Evolutionary conservation across 768 basidiomycete species (phyloP).

Genomic region (Pisolithus microcarpus): DNA sequence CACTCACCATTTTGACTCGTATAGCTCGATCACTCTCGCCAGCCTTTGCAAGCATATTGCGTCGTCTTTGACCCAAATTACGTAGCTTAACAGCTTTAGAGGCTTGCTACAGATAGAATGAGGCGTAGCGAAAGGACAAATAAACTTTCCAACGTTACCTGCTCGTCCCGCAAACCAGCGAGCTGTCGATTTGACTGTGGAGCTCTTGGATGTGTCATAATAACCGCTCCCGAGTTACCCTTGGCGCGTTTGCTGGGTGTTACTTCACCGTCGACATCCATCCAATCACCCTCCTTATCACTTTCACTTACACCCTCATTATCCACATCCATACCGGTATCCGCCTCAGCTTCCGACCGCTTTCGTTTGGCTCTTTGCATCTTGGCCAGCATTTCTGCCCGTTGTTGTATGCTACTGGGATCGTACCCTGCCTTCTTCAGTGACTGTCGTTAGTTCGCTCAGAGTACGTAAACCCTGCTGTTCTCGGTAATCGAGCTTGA

Average conservation of each 20-base stretch:
- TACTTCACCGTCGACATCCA: slow-evolving; percentile 49
- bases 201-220: slow-evolving; percentile 41
- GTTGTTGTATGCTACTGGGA: slow-evolving; percentile 78
- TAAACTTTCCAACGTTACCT: slow-evolving; percentile 31
- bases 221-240: slow-evolving; percentile 51
- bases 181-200: slow-evolving; percentile 70
- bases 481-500: slow-evolving; percentile 69
- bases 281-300: slow-evolving; percentile 39
- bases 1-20: slow-evolving; percentile 70
- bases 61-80: slow-evolving; percentile 78
- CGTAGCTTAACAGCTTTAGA: slow-evolving; percentile 75
- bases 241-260: slow-evolving; percentile 56
- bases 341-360: slow-evolving; percentile 43
- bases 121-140: slow-evolving; percentile 2
- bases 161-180: slow-evolving; percentile 72
- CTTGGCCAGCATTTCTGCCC: slow-evolving; percentile 81
- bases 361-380: slow-evolving; percentile 59
- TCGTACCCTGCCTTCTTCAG: slow-evolving; percentile 87
- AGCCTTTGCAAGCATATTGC: slow-evolving; percentile 85
- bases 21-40: slow-evolving; percentile 85
- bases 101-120: slow-evolving; percentile 51
- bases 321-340: slow-evolving; percentile 64
- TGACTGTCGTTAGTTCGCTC: slow-evolving; percentile 67
- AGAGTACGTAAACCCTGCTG: slow-evolving; percentile 58
- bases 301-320: slow-evolving; percentile 43